Base-by-base conservation (phyloP, 2,329 filamentous ascomycete species). In the Exophiala spinifera region DNA sequence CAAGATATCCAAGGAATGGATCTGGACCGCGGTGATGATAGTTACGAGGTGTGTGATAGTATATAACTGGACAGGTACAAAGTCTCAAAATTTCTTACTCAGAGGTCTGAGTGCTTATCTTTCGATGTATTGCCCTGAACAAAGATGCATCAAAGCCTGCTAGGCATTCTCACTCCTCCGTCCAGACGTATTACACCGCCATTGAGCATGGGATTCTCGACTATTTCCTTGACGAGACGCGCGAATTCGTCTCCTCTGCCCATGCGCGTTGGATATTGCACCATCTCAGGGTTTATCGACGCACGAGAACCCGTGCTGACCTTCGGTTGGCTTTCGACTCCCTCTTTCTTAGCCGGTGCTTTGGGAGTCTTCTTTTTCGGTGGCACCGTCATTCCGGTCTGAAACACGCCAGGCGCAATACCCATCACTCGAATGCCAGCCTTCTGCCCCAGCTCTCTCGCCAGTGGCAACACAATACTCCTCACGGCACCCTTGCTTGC, bases 171-270 rank as follows among this genome's bases (percentile, higher is more conserved):
- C 15, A 61, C 62, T 1, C 56, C 62, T 15, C 63, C 63, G 51
- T 65, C 63, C 34, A 65, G 49, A 33, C 63, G 45, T 40, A 64
- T 57, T 15, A 64, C 61, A 31, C 47, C 51, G 21, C 63, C 63
- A 53, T 65, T 65, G 39, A 65, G 47, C 62, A 65, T 65, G n/a
- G 57, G 56, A 49, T 65, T 65, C 37, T 60, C 59, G n/a, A 64
- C 45, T 28, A 64, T 64, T 44, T 60, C 61, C 36, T 62, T 45
- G 23, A 64, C 61, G 10, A 65, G 57, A 13, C 58, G 46, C 11
- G 63, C 63, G 46, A 65, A 65, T 46, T 65, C 63, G 23, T 63
- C 55, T 13, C 58, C 60, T 31, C 49, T 51, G 6, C 63, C 63
- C 61, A 64, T 62, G 14, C 63, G 55, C 46, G 49, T 49, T 13